Percentiles rank a stretch among this genome's conserved stretches.
Evolutionary conservation across 352 stramenopile species (phyloP).

Genomic region (Phytopythium cucurbitacearum): DNA sequence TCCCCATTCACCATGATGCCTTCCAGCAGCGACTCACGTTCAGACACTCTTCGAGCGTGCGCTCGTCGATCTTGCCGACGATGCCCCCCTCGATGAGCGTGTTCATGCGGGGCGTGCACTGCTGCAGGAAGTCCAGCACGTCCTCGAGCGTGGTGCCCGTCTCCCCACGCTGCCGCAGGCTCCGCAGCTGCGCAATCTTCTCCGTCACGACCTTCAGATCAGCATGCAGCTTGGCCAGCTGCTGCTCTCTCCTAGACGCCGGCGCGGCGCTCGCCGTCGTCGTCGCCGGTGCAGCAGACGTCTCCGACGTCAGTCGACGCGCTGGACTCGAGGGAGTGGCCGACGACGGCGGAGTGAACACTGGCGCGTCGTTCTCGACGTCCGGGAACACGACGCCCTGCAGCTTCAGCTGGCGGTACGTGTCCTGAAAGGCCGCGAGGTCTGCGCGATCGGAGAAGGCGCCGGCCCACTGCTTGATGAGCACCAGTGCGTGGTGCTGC

Average conservation of each 20-base stretch:
- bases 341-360: slow-evolving; percentile 68
- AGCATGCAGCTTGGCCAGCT: slow-evolving; percentile 63
- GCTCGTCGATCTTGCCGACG: slow-evolving; percentile 81
- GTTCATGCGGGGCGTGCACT: slow-evolving; percentile 87
- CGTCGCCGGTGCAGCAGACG: background rate
- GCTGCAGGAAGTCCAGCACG: slow-evolving; percentile 72
- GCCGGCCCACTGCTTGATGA: slow-evolving; percentile 83
- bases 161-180: slow-evolving; percentile 26
- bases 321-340: background rate
- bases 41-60: slow-evolving; percentile 76
- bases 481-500: slow-evolving; percentile 62
- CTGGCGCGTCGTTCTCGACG: slow-evolving; percentile 54
- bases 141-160: slow-evolving; percentile 54
- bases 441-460: slow-evolving; percentile 45
- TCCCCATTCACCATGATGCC: background rate
- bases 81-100: slow-evolving; percentile 83
- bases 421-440: slow-evolving; percentile 64
- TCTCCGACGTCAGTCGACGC: slow-evolving; percentile 1
- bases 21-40: slow-evolving; percentile 32
- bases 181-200: slow-evolving; percentile 55
- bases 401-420: slow-evolving; percentile 74
- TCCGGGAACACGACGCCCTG: slow-evolving; percentile 69
- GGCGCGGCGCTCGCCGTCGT: no score
- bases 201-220: slow-evolving; percentile 68
- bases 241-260: slow-evolving; percentile 36